Evolutionary conservation across 495 filamentous ascomycete genomes (phyloP), one percentile per base, ranked within the genome.

Genomic region (Cercophora samala): DNA sequence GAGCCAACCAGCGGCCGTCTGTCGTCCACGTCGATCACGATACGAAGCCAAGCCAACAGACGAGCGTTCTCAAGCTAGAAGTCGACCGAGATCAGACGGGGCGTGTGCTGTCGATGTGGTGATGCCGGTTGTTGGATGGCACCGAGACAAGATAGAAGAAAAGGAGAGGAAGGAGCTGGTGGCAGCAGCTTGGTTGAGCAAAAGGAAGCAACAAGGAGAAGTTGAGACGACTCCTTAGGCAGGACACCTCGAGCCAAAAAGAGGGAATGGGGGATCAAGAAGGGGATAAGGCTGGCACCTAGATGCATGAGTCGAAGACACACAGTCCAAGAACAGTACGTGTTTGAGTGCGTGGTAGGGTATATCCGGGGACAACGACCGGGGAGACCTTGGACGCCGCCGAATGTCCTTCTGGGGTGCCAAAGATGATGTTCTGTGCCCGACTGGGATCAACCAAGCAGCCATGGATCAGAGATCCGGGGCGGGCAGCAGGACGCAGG

Each of bases 271-370:
- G 23, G 71, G 58, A 61, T 63, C 62, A 37, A 62, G 63, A 63
- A 60, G 46, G 55, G 24, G 71, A 66, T 56, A 63, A 73, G 72
- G 71, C 74, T 71, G 69, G 72, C 73, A 70, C 60, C 65, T 65
- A 64, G 53, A 18, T 58, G 70, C 75, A 77, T 76, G 71, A 75
- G 72, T 69, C 71, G 70, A 70, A 56, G 69, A 68, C 61, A 46
- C 37, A 72, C 72, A 72, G 71, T 73, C 68, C 71, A 70, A 73
- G 74, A 66, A 74, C 70, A 69, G 66, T 72, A 69, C 66, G 32
- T 72, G 71, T 76, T 74, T 70, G 66, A 67, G 69, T 68, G 67
- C 64, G 68, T 69, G 68, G 64, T 65, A 73, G 73, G 75, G 74
- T 70, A 72, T 77, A 77, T 72, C 73, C 72, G 64, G 72, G 68